Percentiles rank a stretch among this genome's conserved stretches.
phyloP scores from a whole-genome alignment of 176 grass and related monocot genomes.

The Stipa capillata region DNA sequence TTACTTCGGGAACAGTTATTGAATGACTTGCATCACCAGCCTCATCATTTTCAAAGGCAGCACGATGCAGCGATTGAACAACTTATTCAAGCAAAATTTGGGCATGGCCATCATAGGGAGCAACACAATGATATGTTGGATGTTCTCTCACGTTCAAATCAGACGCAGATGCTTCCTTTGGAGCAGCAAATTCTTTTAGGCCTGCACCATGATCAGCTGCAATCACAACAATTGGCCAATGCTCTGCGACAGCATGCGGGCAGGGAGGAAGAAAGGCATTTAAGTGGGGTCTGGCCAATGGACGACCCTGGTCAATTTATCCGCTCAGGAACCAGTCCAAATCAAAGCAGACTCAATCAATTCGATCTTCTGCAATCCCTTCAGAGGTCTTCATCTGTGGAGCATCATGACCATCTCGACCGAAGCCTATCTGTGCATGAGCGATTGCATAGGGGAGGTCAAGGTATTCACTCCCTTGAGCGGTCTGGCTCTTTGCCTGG shows the following conservation, averaged over 20 bases:
- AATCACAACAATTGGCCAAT: conserved; percentile 69
- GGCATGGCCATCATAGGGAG: conserved; percentile 45
- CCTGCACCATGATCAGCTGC: conserved; percentile 85
- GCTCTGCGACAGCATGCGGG: conserved; percentile 53
- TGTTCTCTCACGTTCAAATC: conserved; percentile 56
- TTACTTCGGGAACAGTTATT: conserved; percentile 65
- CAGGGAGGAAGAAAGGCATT: conserved; percentile 78
- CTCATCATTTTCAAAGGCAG: conserved; percentile 58
- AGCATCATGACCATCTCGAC: conserved; percentile 56
- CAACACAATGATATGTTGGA: conserved; percentile 67
- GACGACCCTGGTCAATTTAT: conserved; percentile 69
- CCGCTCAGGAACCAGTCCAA: conserved; percentile 43
- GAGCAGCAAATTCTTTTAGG: conserved; percentile 88
- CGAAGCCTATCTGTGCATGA: conserved; percentile 61
- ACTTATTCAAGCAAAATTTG: conserved; percentile 87
- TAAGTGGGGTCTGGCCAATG: conserved; percentile 63
- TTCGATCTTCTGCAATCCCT: conserved; percentile 57
- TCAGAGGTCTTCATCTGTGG: conserved; percentile 45
- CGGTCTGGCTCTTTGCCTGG: conserved; percentile 60
- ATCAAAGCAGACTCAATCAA: conserved; percentile 50
- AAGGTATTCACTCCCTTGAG: conserved; percentile 55
- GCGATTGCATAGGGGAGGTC: conserved; percentile 49
- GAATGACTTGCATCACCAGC: conserved; percentile 68
- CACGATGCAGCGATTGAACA: conserved; percentile 91
- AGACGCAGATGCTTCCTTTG: conserved; percentile 69